Evolutionary conservation across 176 grass and related monocot species (phyloP), one percentile per base, ranked within the genome.

Genomic region (Ananas comosus): DNA sequence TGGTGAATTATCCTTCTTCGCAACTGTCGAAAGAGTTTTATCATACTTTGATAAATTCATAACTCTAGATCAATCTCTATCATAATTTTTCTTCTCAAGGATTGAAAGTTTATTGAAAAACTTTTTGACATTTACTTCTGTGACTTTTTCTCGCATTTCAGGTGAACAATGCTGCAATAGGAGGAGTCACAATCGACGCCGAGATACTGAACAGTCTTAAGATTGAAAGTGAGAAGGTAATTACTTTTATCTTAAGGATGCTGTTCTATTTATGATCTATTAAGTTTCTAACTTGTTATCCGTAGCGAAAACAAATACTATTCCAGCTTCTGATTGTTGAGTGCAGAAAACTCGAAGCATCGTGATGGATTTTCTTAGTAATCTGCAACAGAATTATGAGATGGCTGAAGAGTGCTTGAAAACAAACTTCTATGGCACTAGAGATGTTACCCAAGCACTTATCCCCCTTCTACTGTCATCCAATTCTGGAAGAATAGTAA

Each of bases 381-480:
- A 33, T 2, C 14, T 5, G 25, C 64, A 14, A 16, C 16, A 68
- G 33, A 63, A 61, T 14, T 64, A 67, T 56, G 68, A 80, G 14
- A 9, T 18, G 24, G 81, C 81, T 1, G 74, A 64, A 70, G 13
- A 54, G 51, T 74, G 85, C 8, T 1, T 87, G 13, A 17, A 65
- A 13, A 91, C 76, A 3, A 87, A 91, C 57, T 91, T 82, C 64
- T 77, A 85, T n/a, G 88, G 88, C 17, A 64, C 54, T 0, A 88
- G 85, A 50, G 58, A 65, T 8, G 80, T 88, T 6, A 81, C 47
- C 0, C 57, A 80, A 27, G 70, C 79, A 2, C n/a, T 91, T 2
- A 64, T 91, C 64, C 79, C 89, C 8, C 77, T 92, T 14, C 83
- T 92, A 5, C 80, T 66, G 2, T 73, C 65, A 13, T 86, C 85